A percentile compares a stretch with the other conserved stretches of the same genome.
Conservation (phyloP, 352 stramenopile genomes). For the Phytopythium montanum region DNA sequence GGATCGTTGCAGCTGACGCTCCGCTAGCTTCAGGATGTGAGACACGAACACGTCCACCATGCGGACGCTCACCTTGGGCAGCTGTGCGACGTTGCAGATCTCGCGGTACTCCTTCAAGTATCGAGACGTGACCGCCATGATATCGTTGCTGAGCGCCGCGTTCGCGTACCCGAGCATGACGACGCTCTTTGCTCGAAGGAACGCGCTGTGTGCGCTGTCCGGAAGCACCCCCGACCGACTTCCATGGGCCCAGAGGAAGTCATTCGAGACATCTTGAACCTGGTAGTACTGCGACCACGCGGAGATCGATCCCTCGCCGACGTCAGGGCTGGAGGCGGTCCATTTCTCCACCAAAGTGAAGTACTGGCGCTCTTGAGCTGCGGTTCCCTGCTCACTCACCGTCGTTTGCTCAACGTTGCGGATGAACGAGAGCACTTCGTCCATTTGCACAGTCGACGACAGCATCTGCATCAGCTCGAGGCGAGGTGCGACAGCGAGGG, state of each 20-base stretch:
- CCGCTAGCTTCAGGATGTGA: slow-evolving; percentile 71
- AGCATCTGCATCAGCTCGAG: slow-evolving; percentile 62
- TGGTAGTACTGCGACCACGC: slow-evolving; percentile 65
- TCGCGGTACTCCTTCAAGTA: slow-evolving; percentile 77
- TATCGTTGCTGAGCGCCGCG: slow-evolving; percentile 59
- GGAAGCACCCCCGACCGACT: slow-evolving; percentile 29
- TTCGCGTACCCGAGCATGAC: slow-evolving; percentile 70
- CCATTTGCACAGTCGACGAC: slow-evolving; percentile 60
- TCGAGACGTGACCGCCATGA: slow-evolving; percentile 66
- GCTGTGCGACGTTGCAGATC: slow-evolving; percentile 54
- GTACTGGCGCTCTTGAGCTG: slow-evolving; percentile 10
- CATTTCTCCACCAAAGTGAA: slow-evolving; percentile 35
- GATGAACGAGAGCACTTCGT: slow-evolving; percentile 35
- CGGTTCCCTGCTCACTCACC: background rate
- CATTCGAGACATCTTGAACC: slow-evolving; percentile 39
- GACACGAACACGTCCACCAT: slow-evolving; percentile 85
- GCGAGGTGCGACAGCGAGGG: slow-evolving; percentile 36
- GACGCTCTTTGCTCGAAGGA: slow-evolving; percentile 31
- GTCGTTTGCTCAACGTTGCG: slow-evolving; percentile 6
- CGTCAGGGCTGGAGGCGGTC: slow-evolving; percentile 31
- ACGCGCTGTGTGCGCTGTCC: slow-evolving; percentile 15
- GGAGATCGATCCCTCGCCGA: slow-evolving; percentile 44
- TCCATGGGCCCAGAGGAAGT: slow-evolving; percentile 28
- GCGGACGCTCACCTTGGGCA: slow-evolving; percentile 69
- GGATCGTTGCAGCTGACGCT: slow-evolving; percentile 48